These are phyloP conservation scores for Leishmania mexicana DNA, from an alignment of 208 protist species.

Conservation along the genomic window DNA sequence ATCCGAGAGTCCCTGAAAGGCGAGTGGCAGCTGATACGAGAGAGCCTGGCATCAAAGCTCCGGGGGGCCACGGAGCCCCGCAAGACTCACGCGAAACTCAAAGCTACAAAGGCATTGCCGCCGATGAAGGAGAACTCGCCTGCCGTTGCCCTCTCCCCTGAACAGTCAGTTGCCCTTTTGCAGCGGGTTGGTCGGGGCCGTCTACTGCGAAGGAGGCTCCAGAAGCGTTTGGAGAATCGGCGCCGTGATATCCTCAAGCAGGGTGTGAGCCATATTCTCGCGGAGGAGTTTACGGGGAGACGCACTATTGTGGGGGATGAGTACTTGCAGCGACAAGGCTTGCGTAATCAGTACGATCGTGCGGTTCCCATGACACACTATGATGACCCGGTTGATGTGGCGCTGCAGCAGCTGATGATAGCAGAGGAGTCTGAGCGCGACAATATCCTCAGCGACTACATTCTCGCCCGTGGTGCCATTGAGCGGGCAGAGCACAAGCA, in stretches of 20 bases:
- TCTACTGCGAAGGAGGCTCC: slow-evolving; percentile 16
- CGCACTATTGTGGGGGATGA: slow-evolving; percentile 24
- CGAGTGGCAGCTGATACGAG: not conserved
- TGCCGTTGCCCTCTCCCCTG: not conserved
- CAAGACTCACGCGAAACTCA: not conserved
- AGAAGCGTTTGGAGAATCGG: slow-evolving; percentile 28
- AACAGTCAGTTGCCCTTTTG: slow-evolving; percentile 14
- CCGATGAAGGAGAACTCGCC: not conserved
- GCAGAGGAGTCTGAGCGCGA: slow-evolving; percentile 13
- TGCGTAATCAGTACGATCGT: slow-evolving; percentile 1
- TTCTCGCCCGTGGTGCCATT: slow-evolving; percentile 13
- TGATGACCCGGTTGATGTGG: not conserved
- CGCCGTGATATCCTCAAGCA: slow-evolving; percentile 28
- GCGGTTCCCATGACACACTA: not conserved
- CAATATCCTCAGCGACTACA: slow-evolving; percentile 22
- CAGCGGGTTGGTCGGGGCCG: slow-evolving; percentile 30
- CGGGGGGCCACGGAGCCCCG: not conserved
- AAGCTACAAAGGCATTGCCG: not conserved
- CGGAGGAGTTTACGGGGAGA: slow-evolving; percentile 26
- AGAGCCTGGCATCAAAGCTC: not conserved
- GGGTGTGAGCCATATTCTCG: slow-evolving; percentile 22
- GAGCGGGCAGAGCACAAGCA: slow-evolving; percentile 37
- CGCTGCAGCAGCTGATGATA: slow-evolving; percentile 13
- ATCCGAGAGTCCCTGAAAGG: not conserved
- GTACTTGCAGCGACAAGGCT: slow-evolving; percentile 9